phyloP scores from a whole-genome alignment of 495 filamentous ascomycete genomes.

The Penicillium waksmanii region DNA sequence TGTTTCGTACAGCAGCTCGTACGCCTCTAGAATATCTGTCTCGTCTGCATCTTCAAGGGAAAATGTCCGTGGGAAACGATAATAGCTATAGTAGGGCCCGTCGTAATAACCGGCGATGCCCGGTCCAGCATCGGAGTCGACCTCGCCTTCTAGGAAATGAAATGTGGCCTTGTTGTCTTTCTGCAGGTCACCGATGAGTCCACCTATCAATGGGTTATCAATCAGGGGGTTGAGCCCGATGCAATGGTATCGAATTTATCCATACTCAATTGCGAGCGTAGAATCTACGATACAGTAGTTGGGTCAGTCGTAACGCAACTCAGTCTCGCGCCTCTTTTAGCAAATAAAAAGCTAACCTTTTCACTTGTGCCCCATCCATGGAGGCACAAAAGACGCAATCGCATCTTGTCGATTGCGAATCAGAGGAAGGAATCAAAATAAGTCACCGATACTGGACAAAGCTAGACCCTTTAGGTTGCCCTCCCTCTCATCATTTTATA shows the following conservation, averaged over 20 bases:
- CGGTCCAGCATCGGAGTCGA: slow-evolving; percentile 36
- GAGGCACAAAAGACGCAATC: slow-evolving; percentile 34
- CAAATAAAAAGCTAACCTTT: slow-evolving; percentile 21
- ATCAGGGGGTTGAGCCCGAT: background rate
- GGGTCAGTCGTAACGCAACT: background rate
- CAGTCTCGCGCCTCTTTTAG: background rate
- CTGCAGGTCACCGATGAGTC: slow-evolving; percentile 32
- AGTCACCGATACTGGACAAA: slow-evolving; percentile 5
- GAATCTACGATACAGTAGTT: slow-evolving; percentile 21
- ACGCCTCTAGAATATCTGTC: slow-evolving; percentile 32
- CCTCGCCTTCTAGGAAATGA: slow-evolving; percentile 37
- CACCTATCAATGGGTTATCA: slow-evolving; percentile 21
- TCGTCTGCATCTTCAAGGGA: slow-evolving; percentile 27
- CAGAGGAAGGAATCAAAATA: background rate
- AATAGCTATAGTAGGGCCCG: slow-evolving; percentile 41
- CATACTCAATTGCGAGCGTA: slow-evolving; percentile 35
- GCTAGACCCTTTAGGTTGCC: background rate
- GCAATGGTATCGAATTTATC: background rate
- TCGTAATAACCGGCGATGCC: slow-evolving; percentile 40
- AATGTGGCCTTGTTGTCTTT: slow-evolving; percentile 40
- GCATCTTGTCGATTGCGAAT: slow-evolving; percentile 21
- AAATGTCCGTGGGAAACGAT: slow-evolving; percentile 36
- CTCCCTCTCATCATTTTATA: slow-evolving; percentile 18
- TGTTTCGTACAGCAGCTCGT: slow-evolving; percentile 34
- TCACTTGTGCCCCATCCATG: slow-evolving; percentile 40